Evolutionary conservation across 108 stramenopile species (phyloP).

Genomic region (Cyclotella atomus): DNA sequence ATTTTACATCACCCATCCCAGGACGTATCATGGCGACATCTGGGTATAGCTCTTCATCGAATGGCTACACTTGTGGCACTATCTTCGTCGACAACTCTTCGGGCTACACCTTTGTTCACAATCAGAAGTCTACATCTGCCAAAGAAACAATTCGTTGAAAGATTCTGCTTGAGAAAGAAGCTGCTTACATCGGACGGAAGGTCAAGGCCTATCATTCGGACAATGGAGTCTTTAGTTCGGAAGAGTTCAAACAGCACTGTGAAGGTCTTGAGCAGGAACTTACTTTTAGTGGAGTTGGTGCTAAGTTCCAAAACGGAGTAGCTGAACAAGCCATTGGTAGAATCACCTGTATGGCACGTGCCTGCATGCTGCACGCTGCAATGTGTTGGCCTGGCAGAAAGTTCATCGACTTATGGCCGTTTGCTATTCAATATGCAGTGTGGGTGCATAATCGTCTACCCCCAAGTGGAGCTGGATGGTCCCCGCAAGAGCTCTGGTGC

Average conservation of each 20-base stretch:
- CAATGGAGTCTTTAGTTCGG: neutral
- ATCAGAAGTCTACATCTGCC: constrained; percentile 40
- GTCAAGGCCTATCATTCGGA: neutral
- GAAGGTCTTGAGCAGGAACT: neutral
- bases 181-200: constrained; percentile 10
- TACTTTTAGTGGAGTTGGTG: constrained; percentile 3
- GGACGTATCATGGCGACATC: constrained; percentile 36
- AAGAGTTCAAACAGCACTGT: neutral
- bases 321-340: neutral
- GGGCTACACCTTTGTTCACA: constrained; percentile 56
- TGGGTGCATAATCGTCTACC: constrained; percentile 52
- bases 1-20: constrained; percentile 24
- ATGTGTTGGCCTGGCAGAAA: neutral
- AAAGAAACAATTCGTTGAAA: constrained; percentile 50
- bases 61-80: constrained; percentile 28
- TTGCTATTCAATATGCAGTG: constrained; percentile 45
- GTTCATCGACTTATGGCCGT: constrained; percentile 43
- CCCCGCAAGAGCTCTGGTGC: constrained; percentile 38
- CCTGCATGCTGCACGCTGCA: neutral
- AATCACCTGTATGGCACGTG: neutral
- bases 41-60: constrained; percentile 30
- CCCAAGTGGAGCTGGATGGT: constrained; percentile 2
- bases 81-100: neutral
- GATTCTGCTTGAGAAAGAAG: constrained; percentile 28
- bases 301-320: neutral